Evolutionary conservation across 306 rosid genomes (phyloP).

Genomic region (Casuarina equisetifolia): DNA sequence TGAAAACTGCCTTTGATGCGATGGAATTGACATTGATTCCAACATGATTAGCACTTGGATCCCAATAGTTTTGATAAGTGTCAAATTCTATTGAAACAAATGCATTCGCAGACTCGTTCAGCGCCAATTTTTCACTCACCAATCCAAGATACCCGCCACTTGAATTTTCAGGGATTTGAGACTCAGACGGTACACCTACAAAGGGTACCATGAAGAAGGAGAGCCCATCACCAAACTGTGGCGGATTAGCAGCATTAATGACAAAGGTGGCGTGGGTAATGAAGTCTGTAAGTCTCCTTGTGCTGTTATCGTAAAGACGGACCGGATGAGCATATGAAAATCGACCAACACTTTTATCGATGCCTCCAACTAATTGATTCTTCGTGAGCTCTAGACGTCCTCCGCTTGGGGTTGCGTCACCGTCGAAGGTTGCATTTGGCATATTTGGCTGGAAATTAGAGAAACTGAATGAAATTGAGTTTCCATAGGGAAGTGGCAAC

Average conservation of each 20-base stretch:
- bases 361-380: constrained; percentile 43
- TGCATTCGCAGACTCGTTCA: neutral
- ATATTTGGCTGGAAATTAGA: constrained; percentile 36
- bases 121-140: neutral
- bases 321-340: constrained; percentile 31
- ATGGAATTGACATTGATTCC: constrained; percentile 69
- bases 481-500: constrained; percentile 15
- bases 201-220: constrained; percentile 41
- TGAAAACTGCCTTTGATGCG: too few species aligned
- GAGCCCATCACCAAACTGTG: constrained; percentile 30
- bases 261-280: neutral
- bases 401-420: constrained; percentile 45
- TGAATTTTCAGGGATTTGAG: constrained; percentile 27
- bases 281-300: neutral
- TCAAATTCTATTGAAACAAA: constrained; percentile 45
- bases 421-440: constrained; percentile 42
- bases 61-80: constrained; percentile 31
- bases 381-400: constrained; percentile 60
- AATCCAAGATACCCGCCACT: constrained; percentile 46
- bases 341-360: constrained; percentile 33
- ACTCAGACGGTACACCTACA: constrained; percentile 10
- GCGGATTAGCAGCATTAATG: neutral
- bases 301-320: constrained; percentile 38
- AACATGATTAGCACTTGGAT: constrained; percentile 43
- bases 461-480: constrained; percentile 54